phyloP scores from a whole-genome alignment of 2,329 filamentous ascomycete species.

The Penicillium sumatraense region DNA sequence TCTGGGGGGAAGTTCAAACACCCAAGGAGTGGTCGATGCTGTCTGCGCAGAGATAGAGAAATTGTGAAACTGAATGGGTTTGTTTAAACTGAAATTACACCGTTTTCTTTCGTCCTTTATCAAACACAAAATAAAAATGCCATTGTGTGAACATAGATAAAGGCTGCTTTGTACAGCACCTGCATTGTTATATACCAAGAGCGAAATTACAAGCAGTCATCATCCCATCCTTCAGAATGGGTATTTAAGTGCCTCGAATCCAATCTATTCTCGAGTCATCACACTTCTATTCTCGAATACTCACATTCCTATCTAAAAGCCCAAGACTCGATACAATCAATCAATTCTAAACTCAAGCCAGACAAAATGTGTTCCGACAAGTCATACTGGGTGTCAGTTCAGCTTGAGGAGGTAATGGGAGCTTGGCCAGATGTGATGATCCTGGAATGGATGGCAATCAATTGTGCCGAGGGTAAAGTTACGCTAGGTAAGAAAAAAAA shows the following conservation, averaged over 20 bases:
- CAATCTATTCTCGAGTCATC: background rate
- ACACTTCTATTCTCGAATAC: too few species aligned
- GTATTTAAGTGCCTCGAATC: background rate
- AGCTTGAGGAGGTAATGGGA: background rate
- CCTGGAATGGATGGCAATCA: background rate
- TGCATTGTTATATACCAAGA: background rate
- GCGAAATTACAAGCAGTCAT: background rate
- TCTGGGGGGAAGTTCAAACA: constrained; percentile 61
- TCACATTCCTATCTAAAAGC: too few species aligned
- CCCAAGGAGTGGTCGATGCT: constrained; percentile 62
- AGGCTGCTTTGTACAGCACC: background rate
- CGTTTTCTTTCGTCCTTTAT: background rate
- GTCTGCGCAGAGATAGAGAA: constrained; percentile 56
- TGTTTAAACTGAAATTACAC: too few species aligned
- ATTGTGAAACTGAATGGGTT: background rate
- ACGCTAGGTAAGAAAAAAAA: background rate
- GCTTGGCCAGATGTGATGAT: background rate
- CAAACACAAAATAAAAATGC: background rate
- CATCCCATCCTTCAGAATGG: background rate
- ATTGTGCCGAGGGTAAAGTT: background rate
- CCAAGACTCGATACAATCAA: too few species aligned
- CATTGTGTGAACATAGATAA: background rate
- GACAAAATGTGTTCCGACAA: too few species aligned
- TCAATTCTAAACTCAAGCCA: too few species aligned
- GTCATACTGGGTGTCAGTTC: background rate